Percentiles rank a stretch among this genome's conserved stretches.
phyloP scores from a whole-genome alignment of 140 eudicot genomes.

The Anethum foeniculum region DNA sequence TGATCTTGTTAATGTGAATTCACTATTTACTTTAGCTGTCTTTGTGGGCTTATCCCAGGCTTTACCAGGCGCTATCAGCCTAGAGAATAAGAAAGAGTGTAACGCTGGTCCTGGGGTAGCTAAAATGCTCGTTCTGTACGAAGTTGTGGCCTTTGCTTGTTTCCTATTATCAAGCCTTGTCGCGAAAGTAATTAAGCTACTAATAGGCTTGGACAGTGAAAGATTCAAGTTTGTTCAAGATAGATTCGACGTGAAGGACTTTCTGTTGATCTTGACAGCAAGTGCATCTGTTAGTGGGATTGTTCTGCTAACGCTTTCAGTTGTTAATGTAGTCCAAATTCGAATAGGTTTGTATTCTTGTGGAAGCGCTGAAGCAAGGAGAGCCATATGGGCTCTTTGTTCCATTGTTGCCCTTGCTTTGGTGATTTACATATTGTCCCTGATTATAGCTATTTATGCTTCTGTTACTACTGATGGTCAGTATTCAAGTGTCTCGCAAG shows the following conservation, averaged over 20 bases:
- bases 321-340: not conserved
- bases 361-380: conserved; percentile 3
- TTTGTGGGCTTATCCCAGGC: not conserved
- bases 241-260: not conserved
- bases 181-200: not conserved
- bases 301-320: not conserved
- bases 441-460: not conserved
- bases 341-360: conserved; percentile 3
- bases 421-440: not conserved
- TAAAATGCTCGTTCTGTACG: conserved; percentile 1
- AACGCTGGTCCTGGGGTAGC: conserved; percentile 4
- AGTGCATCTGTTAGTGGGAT: not conserved
- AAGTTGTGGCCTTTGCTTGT: not conserved
- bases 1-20: not conserved
- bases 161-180: conserved; percentile 1
- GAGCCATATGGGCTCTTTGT: conserved; percentile 1
- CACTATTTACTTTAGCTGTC: not conserved
- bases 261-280: not conserved
- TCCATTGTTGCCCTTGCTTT: not conserved
- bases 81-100: not conserved
- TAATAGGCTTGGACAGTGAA: not conserved
- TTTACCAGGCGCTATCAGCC: not conserved
- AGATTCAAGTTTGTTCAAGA: conserved; percentile 4
- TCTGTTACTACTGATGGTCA: conserved; percentile 1
- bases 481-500: not conserved